Evolutionary conservation across 192 early-diverging fungal genomes (phyloP), one percentile per base, ranked within the genome.

Genomic region (Linnemannia exigua): DNA sequence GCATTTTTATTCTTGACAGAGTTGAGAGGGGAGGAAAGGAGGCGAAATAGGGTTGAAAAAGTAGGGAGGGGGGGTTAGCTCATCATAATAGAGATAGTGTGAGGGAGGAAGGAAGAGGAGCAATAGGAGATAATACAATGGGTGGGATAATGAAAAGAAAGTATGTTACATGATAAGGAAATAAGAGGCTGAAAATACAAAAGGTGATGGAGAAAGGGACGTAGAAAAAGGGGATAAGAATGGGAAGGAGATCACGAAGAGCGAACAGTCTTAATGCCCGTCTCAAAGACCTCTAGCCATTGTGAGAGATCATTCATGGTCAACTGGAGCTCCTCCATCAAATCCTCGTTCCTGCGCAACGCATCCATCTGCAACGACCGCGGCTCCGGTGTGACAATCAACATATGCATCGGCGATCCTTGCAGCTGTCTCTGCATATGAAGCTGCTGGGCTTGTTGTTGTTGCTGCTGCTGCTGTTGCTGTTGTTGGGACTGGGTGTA

Each of bases 261-360:
- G 22, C 76, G 72, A 54, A 86, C 79, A 37, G 47, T 77, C 75
- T 77, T 85, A 52, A 89, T 87, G 12, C 89, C 88, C 19, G 85
- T 83, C 15, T 90, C 89, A 70, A 90, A 84, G n/a, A 90, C 78
- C 46, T 83, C 84, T 46, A 90, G 68, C 89, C 89, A 90, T 66
- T 82, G 84, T 11, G 83, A 77, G 5, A 90, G 75, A 50, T 90
- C 89, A 25, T 85, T 84, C 8, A 88, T 79, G 15, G 87, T 80
- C 61, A 84, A 50, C 51, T 82, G 70, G 35, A 90, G 79, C 54
- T 90, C 89, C 41, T 88, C 87, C 28, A 78, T 80, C 31, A 90
- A 74, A 50, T 90, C 89, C 15, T 87, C 87, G 52, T 75, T 84
- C 37, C 79, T 70, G 48, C 89, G 89, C 52, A 88, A 75, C 11